These are phyloP conservation scores for Periconia sp. DNA, from an alignment of 2,329 filamentous ascomycete genomes.

Conservation along the genomic window DNA sequence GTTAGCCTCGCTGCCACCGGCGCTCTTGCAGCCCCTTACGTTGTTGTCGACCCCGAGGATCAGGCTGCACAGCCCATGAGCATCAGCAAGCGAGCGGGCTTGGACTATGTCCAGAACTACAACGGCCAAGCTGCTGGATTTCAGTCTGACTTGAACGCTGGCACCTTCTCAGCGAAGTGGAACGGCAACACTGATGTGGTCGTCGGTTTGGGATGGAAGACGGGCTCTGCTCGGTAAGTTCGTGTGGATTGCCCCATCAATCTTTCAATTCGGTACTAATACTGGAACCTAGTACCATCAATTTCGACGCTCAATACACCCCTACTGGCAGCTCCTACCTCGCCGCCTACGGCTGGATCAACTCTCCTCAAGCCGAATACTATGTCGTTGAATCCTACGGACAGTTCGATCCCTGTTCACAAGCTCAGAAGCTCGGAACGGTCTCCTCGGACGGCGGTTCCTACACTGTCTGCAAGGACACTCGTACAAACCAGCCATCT, in stretches of 20 bases:
- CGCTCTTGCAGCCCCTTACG: not conserved
- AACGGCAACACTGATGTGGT: slow-evolving; percentile 33
- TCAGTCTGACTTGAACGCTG: slow-evolving; percentile 25
- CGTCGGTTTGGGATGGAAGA: slow-evolving; percentile 34
- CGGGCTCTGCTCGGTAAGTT: slow-evolving; percentile 10
- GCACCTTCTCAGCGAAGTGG: slow-evolving; percentile 37
- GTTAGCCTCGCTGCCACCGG: not conserved
- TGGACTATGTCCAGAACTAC: slow-evolving; percentile 2
- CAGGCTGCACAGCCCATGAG: not conserved
- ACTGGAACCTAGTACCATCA: slow-evolving; percentile 11
- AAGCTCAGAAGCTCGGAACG: slow-evolving; percentile 49
- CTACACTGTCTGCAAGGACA: slow-evolving; percentile 55
- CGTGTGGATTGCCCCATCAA: not conserved
- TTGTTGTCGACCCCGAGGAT: not conserved
- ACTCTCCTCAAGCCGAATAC: slow-evolving; percentile 56
- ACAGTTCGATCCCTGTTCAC: slow-evolving; percentile 47
- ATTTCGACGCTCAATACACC: slow-evolving; percentile 26
- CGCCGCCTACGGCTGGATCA: slow-evolving; percentile 59
- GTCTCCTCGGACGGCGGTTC: slow-evolving; percentile 54
- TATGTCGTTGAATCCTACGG: slow-evolving; percentile 59
- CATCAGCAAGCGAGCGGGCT: not conserved
- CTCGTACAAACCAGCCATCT: slow-evolving; percentile 53
- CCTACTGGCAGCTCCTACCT: slow-evolving; percentile 25
- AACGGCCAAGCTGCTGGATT: not conserved
- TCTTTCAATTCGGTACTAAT: not conserved